Evolutionary conservation across 768 basidiomycete genomes (phyloP).

Genomic region (Naematelia aurantialba): DNA sequence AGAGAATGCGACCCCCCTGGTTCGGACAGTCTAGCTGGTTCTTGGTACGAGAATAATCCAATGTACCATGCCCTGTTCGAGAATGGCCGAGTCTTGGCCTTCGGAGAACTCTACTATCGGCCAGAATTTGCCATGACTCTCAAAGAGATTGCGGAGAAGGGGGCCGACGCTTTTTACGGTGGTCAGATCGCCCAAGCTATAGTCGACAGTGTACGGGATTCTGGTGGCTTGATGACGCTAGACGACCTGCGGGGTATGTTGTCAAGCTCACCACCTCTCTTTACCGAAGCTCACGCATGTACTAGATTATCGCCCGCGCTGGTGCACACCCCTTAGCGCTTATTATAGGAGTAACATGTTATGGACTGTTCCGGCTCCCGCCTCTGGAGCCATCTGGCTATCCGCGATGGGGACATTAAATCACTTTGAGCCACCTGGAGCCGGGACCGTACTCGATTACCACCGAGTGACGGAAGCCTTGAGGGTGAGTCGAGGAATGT

Average conservation of each 20-base stretch:
- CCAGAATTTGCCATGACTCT: slow-evolving; percentile 68
- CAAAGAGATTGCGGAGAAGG: slow-evolving; percentile 65
- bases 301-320: slow-evolving; percentile 62
- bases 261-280: background rate
- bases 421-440: slow-evolving; percentile 52
- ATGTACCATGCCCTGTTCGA: slow-evolving; percentile 21
- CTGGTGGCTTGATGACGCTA: slow-evolving; percentile 75
- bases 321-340: slow-evolving; percentile 67
- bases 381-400: slow-evolving; percentile 72
- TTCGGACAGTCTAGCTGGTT: slow-evolving; percentile 16
- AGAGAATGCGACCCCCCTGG: slow-evolving; percentile 17
- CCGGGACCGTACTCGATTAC: slow-evolving; percentile 58
- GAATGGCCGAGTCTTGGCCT: slow-evolving; percentile 19
- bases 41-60: slow-evolving; percentile 24
- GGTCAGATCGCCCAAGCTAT: slow-evolving; percentile 78
- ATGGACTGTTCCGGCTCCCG: slow-evolving; percentile 77
- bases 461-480: slow-evolving; percentile 78
- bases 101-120: slow-evolving; percentile 19
- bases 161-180: slow-evolving; percentile 74
- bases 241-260: slow-evolving; percentile 55
- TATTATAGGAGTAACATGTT: slow-evolving; percentile 70
- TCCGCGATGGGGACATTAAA: slow-evolving; percentile 85
- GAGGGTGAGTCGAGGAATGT: slow-evolving; percentile 53
- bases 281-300: background rate
- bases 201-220: slow-evolving; percentile 62